These are phyloP conservation scores for Thielaviopsis punctulata DNA, from an alignment of 2,329 filamentous ascomycete genomes.

Conservation along the genomic window DNA sequence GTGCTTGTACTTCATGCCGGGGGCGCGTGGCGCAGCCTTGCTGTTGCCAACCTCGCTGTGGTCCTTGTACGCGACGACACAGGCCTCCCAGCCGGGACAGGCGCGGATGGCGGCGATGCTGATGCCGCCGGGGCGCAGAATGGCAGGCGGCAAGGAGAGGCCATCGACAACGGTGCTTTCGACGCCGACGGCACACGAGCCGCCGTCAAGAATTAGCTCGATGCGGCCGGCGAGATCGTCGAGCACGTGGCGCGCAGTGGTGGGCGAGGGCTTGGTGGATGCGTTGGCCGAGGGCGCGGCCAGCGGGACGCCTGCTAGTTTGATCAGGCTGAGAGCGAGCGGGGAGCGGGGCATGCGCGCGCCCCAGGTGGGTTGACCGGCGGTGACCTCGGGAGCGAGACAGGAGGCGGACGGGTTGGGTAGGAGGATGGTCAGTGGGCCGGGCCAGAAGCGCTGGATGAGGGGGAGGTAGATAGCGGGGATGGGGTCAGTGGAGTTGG, in stretches of 20 bases:
- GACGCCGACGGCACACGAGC: slow-evolving; percentile 71
- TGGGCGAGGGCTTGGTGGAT: slow-evolving; percentile 83
- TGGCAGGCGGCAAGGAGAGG: slow-evolving; percentile 58
- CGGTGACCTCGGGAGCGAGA: slow-evolving; percentile 83
- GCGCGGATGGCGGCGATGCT: slow-evolving; percentile 60
- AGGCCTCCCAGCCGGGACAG: slow-evolving; percentile 66
- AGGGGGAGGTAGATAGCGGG: slow-evolving; percentile 63
- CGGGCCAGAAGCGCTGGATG: slow-evolving; percentile 80
- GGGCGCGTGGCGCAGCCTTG: slow-evolving; percentile 56
- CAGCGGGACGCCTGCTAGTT: slow-evolving; percentile 57
- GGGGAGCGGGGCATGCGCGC: slow-evolving; percentile 68
- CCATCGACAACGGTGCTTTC: slow-evolving; percentile 97
- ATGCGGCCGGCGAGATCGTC: slow-evolving; percentile 74
- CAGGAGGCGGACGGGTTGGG: slow-evolving; percentile 52
- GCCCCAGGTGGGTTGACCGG: slow-evolving; percentile 69
- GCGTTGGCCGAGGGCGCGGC: slow-evolving; percentile 91
- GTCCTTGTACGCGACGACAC: slow-evolving; percentile 64
- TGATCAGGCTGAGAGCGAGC: slow-evolving; percentile 77
- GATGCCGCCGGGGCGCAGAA: slow-evolving; percentile 75
- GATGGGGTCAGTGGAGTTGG: slow-evolving; percentile 27
- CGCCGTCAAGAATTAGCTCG: slow-evolving; percentile 75
- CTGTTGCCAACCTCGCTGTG: slow-evolving; percentile 46
- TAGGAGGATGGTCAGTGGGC: slow-evolving; percentile 78
- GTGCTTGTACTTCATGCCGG: slow-evolving; percentile 98
- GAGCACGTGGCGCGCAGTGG: slow-evolving; percentile 72